Evolutionary conservation across 2,329 filamentous ascomycete genomes (phyloP).

Genomic region (Alternaria ethzedia): DNA sequence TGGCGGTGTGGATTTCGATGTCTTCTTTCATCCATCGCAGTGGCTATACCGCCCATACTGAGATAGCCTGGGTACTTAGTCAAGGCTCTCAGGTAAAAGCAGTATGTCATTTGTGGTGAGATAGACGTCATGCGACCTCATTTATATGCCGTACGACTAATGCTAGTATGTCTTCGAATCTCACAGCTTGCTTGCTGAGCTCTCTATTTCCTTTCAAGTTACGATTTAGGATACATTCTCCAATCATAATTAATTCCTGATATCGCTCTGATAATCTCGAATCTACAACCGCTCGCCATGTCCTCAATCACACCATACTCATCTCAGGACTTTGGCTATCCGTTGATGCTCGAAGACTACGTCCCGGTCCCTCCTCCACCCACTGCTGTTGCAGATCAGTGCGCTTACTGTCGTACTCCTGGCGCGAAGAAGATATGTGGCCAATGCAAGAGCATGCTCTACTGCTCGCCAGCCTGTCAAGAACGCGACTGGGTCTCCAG

Average conservation of each 20-base stretch:
- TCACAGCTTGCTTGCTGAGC: not conserved
- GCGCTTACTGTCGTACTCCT: conserved; percentile 9
- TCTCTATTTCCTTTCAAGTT: not conserved
- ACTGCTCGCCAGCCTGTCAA: conserved; percentile 18
- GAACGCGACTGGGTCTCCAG: conserved; percentile 3
- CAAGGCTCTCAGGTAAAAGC: not conserved
- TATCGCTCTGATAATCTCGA: not conserved
- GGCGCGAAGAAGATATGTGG: conserved; percentile 5
- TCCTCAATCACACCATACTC: not conserved
- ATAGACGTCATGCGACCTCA: not conserved
- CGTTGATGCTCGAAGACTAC: conserved; percentile 16
- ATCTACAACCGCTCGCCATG: not conserved
- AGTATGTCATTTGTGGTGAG: not conserved
- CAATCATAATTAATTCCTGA: not conserved
- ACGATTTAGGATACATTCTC: not conserved
- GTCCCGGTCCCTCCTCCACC: not conserved
- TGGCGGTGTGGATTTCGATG: conserved; percentile 71
- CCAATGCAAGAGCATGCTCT: conserved; percentile 15
- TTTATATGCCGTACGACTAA: not conserved
- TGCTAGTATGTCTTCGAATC: not conserved
- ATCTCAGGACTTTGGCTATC: conserved; percentile 14
- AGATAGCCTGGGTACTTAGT: not conserved
- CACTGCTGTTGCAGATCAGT: conserved; percentile 1
- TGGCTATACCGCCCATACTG: conserved; percentile 60
- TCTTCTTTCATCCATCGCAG: conserved; percentile 64